Percentiles rank a stretch among this genome's conserved stretches.
These are phyloP conservation scores for Candida khao-thaluensis DNA, from an alignment of 805 yeast genomes.

Conservation along the genomic window DNA sequence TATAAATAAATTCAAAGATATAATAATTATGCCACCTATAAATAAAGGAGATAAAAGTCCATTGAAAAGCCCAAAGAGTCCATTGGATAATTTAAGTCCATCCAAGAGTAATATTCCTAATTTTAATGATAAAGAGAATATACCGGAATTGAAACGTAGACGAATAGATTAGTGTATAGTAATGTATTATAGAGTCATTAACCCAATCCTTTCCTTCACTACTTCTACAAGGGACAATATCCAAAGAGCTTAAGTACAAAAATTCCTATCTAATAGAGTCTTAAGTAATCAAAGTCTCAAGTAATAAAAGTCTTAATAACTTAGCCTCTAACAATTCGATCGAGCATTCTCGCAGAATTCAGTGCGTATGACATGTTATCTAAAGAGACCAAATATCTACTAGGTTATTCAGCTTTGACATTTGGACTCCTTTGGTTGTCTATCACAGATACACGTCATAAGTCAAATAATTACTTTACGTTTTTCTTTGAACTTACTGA, in stretches of 20 bases:
- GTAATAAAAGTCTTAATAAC: no score
- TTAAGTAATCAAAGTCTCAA: no score
- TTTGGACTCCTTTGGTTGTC: constrained; percentile 22
- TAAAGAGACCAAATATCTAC: constrained; percentile 17
- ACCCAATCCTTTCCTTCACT: no score
- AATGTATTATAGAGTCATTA: background rate
- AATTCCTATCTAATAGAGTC: no score
- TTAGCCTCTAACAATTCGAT: no score
- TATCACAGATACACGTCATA: constrained; percentile 20
- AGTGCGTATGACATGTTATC: constrained; percentile 9
- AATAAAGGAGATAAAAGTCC: constrained; percentile 7
- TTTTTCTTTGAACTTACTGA: constrained; percentile 30
- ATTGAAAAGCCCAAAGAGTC: constrained; percentile 10
- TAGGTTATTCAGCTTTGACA: constrained; percentile 22
- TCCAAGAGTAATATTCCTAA: background rate
- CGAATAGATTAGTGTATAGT: constrained; percentile 9
- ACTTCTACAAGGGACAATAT: no score
- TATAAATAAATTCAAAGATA: constrained; percentile 3
- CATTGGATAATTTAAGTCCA: background rate
- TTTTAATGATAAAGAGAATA: constrained; percentile 12
- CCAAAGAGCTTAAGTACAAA: no score
- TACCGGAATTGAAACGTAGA: constrained; percentile 14
- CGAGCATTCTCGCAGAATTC: no score
- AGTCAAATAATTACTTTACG: constrained; percentile 23
- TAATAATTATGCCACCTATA: constrained; percentile 4